Percentiles rank a stretch among this genome's conserved stretches.
Evolutionary conservation across 305 asterid species (phyloP).

Genomic region (Withania somnifera): DNA sequence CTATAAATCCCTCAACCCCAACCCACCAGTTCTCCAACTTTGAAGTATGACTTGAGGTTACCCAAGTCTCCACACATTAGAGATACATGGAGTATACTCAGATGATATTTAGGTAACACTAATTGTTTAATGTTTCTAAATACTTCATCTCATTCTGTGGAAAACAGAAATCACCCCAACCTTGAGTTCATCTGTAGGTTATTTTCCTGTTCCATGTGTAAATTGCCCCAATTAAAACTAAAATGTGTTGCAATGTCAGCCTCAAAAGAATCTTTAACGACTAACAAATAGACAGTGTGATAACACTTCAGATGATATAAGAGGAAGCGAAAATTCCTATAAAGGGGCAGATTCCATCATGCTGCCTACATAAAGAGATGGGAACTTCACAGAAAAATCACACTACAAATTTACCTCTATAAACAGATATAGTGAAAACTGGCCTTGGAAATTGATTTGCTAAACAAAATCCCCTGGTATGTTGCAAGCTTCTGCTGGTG

Average conservation of each 20-base stretch:
- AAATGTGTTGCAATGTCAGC: not conserved
- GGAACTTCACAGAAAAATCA: not conserved
- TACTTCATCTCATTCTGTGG: not conserved
- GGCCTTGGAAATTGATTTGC: not conserved
- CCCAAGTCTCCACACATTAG: not conserved
- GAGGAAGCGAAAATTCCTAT: not conserved
- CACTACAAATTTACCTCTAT: not conserved
- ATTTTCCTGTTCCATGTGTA: not conserved
- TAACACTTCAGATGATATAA: not conserved
- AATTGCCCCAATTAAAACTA: not conserved
- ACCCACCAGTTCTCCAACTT: not conserved
- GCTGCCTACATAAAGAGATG: not conserved
- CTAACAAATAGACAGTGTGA: not conserved
- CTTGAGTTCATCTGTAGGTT: not conserved
- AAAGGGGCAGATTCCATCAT: not conserved
- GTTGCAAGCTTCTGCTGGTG: not conserved
- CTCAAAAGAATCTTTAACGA: not conserved
- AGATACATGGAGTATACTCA: not conserved
- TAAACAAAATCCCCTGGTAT: not conserved
- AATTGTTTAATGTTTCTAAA: not conserved
- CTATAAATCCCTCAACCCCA: not conserved
- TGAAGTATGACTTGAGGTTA: not conserved
- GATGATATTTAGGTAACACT: not conserved
- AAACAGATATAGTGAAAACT: not conserved
- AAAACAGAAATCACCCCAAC: not conserved